Conservation (phyloP, 345 rosid species). For the Lepidium didymum region DNA sequence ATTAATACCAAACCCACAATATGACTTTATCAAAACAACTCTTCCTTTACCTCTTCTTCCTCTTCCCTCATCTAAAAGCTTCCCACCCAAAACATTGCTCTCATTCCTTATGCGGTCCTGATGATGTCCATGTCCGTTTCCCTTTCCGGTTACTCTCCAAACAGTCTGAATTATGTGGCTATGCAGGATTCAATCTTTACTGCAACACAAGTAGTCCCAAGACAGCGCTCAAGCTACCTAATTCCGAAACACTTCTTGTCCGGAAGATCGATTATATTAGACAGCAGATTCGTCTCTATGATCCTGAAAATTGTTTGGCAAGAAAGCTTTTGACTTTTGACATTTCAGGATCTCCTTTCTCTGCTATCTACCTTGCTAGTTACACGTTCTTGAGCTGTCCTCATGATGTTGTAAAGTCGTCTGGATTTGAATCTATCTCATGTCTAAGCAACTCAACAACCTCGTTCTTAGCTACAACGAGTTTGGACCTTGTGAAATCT, state of each 20-base stretch:
- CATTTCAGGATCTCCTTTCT: slow-evolving; percentile 57
- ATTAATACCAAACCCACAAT: slow-evolving; percentile 9
- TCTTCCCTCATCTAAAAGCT: slow-evolving; percentile 30
- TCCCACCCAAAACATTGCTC: slow-evolving; percentile 27
- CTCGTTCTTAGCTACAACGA: slow-evolving; percentile 50
- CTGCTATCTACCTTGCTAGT: slow-evolving; percentile 22
- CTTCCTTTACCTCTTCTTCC: slow-evolving; percentile 28
- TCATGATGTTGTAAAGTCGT: slow-evolving; percentile 25
- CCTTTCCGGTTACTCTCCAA: slow-evolving; percentile 45
- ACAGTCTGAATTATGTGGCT: slow-evolving; percentile 46
- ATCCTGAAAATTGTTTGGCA: slow-evolving; percentile 53
- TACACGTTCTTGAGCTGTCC: slow-evolving; percentile 71
- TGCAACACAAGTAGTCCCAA: slow-evolving; percentile 27
- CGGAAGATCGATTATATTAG: slow-evolving; percentile 40
- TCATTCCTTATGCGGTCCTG: slow-evolving; percentile 27
- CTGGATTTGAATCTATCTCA: slow-evolving; percentile 24
- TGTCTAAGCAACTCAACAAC: slow-evolving; percentile 56
- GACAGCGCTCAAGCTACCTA: slow-evolving; percentile 42
- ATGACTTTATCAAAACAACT: slow-evolving; percentile 23
- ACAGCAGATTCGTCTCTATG: slow-evolving; percentile 50
- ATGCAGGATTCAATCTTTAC: slow-evolving; percentile 42
- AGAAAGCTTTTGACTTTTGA: slow-evolving; percentile 40
- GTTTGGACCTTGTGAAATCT: slow-evolving; percentile 15
- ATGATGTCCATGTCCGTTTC: slow-evolving; percentile 39
- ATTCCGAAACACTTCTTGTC: slow-evolving; percentile 47